Evolutionary conservation across 768 basidiomycete genomes (phyloP), one percentile per base, ranked within the genome.

Genomic region (Leucogyrophana mollusca): DNA sequence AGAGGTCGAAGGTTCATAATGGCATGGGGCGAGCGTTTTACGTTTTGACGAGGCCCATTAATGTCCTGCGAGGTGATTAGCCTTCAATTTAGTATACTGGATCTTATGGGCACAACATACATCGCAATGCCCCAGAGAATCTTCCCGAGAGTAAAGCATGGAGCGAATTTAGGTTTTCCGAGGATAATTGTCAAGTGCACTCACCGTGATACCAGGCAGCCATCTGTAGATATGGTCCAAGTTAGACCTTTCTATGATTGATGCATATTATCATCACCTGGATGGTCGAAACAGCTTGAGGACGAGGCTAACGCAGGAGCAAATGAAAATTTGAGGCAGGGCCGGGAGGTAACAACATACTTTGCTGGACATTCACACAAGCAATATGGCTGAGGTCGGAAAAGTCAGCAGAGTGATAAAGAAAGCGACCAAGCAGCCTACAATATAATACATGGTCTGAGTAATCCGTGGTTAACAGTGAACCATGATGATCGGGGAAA

Each of bases 391-490:
- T 62, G 37, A n/a, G n/a, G n/a, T n/a, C n/a, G n/a, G n/a, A n/a
- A n/a, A n/a, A n/a, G n/a, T n/a, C 11, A 20, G 4, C n/a, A n/a
- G n/a, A n/a, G n/a, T n/a, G n/a, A n/a, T n/a, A n/a, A n/a, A n/a
- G n/a, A n/a, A n/a, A n/a, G n/a, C n/a, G n/a, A n/a, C n/a, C n/a
- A n/a, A n/a, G n/a, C n/a, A n/a, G n/a, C n/a, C n/a, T 55, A 85
- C 84, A 34, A 87, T 76, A 58, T 85, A 86, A 55, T 76, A 87
- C 78, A 82, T 81, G 0, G 83, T 85, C 83, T 86, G 43, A 7
- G 21, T 25, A 2, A 24, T 11, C 4, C 17, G 18, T 53, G 2
- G 41, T 23, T 16, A n/a, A 21, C 30, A 14, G 14, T n/a, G 34
- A 16, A 21, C 9, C 8, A 23, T 20, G 6, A 13, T 22, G n/a